Percentiles rank a stretch among this genome's conserved stretches.
Evolutionary conservation across 2,329 filamentous ascomycete species (phyloP).

Genomic region (Anthostomella pinea): DNA sequence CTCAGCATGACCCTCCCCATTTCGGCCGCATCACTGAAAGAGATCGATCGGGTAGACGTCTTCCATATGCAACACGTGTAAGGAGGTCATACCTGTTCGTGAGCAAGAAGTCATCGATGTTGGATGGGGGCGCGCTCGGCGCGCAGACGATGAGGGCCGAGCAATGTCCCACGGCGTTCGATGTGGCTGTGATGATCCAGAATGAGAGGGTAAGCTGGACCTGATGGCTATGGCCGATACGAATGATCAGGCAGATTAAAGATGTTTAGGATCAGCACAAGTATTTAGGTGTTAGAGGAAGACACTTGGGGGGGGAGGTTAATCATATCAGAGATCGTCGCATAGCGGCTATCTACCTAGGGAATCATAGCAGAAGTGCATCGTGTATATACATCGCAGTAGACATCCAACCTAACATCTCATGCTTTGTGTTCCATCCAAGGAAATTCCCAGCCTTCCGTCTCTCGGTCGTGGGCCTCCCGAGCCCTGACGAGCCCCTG

Average conservation of each 20-base stretch:
- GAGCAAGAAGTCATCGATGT: constrained; percentile 49
- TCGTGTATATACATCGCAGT: too few species aligned
- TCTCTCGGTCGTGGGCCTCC: too few species aligned
- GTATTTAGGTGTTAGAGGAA: too few species aligned
- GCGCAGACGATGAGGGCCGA: constrained; percentile 68
- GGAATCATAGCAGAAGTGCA: too few species aligned
- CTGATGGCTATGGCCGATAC: constrained; percentile 68
- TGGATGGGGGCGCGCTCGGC: constrained; percentile 64
- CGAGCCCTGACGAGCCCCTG: too few species aligned
- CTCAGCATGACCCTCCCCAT: constrained; percentile 73
- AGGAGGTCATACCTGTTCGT: constrained; percentile 51
- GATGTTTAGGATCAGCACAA: too few species aligned
- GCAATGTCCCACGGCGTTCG: constrained; percentile 64
- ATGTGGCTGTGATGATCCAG: constrained; percentile 68
- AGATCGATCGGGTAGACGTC: constrained; percentile 75
- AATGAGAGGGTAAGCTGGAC: constrained; percentile 68
- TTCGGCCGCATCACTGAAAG: constrained; percentile 67
- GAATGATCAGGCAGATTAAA: constrained; percentile 19
- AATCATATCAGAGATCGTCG: too few species aligned
- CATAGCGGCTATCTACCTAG: too few species aligned
- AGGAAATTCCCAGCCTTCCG: too few species aligned
- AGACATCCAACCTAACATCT: too few species aligned
- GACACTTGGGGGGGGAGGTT: too few species aligned
- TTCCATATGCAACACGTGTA: constrained; percentile 79
- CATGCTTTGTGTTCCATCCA: too few species aligned